Base-by-base conservation (phyloP, 2,329 filamentous ascomycete species). In the Zymoseptoria passerinii region DNA sequence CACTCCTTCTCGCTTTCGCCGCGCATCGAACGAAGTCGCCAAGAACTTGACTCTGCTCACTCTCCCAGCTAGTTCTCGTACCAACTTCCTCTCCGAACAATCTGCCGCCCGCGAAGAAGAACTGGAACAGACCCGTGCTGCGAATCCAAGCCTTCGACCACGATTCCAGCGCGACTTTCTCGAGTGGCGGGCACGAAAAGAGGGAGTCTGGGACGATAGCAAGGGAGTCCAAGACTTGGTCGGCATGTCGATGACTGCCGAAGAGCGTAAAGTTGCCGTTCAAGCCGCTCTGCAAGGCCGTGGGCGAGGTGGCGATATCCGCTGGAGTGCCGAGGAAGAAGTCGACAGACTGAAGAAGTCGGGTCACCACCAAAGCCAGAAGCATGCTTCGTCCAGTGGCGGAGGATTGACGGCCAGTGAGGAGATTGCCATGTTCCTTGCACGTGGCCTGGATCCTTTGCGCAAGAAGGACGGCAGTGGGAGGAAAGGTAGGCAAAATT, bases 401-500 rank as follows among this genome's bases (percentile, higher is more conserved):
- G 27, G 20, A 51, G 35, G 29, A 1, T 6, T 35, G 10, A 58
- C 55, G 1, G 44, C 53, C 55, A 62, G 60, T 57, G 59, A 64
- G 57, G 53, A 59, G 27, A 48, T 61, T 40, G 61, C 58, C 28
- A 52, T 54, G 53, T 55, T 56, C n/a, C 27, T 62, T 20, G 58
- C 61, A 13, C 56, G 53, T 9, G 52, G 40, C 19, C 28, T 60
- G 9, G 63, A 63, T 50, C 55, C 54, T 55, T 52, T 66, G 27
- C 60, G 60, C 48, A 52, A 35, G 9, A 28, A 51, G 18, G 35
- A 44, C 3, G 35, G 35, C 13, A 6, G 4, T 23, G 23, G 23
- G 5, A 61, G 56, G 35, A 51, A 51, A 18, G 49, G 50, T 8
- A 53, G 59, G 53, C 51, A 51, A 19, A 52, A 53, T 13, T 60